Evolutionary conservation across 2,329 filamentous ascomycete genomes (phyloP).

Genomic region (Arthrobotrys pseudoclavata): DNA sequence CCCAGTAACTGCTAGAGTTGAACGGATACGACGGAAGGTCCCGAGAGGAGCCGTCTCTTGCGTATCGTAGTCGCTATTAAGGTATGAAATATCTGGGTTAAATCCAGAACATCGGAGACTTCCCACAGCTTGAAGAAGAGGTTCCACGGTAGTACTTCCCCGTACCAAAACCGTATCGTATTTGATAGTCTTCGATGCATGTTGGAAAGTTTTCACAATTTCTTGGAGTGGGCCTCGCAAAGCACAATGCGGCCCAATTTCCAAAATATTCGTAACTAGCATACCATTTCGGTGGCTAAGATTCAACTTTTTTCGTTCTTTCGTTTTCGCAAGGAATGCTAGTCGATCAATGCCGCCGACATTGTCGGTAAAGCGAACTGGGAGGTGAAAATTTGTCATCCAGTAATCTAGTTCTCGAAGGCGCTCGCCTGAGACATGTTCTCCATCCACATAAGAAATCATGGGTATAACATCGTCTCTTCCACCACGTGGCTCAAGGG

Average conservation of each 20-base stretch:
- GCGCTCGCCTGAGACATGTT: constrained; percentile 29
- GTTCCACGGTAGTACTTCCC: background rate
- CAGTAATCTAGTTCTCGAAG: constrained; percentile 39
- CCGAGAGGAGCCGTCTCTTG: constrained; percentile 10
- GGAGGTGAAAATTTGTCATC: constrained; percentile 40
- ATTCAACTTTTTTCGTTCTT: constrained; percentile 28
- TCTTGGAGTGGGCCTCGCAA: constrained; percentile 35
- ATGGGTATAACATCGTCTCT: constrained; percentile 20
- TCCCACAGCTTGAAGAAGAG: constrained; percentile 33
- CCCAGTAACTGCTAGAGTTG: constrained; percentile 33
- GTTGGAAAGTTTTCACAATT: constrained; percentile 35
- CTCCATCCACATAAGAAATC: constrained; percentile 48
- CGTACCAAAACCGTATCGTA: constrained; percentile 27
- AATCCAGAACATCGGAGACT: constrained; percentile 36
- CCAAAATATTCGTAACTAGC: constrained; percentile 32
- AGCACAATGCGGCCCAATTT: constrained; percentile 36
- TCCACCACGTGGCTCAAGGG: constrained; percentile 6
- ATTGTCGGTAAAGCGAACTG: constrained; percentile 32
- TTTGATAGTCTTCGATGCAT: constrained; percentile 15
- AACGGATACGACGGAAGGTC: constrained; percentile 47
- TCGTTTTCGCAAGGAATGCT: constrained; percentile 8
- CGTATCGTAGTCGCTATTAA: constrained; percentile 15
- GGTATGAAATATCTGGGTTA: constrained; percentile 23
- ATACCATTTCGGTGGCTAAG: constrained; percentile 23
- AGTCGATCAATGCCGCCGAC: constrained; percentile 29